Conservation (phyloP, 306 rosid genomes). For the Vigna reflexopilosa region DNA sequence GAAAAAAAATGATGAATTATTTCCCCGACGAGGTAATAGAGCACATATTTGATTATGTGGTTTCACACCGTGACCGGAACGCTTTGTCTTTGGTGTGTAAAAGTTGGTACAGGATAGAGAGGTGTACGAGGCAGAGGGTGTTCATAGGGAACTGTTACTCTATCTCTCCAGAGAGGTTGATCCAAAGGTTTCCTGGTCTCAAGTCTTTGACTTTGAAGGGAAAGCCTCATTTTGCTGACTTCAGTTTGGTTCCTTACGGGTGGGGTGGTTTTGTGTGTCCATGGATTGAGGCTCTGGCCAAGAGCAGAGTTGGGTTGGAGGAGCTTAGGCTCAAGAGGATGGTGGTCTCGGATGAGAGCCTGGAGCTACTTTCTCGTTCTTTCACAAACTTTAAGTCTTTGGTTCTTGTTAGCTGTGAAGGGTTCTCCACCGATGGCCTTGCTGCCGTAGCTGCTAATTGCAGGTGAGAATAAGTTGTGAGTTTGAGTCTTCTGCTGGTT, state of each 20-base stretch:
- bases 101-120: slow-evolving; percentile 83
- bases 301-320: slow-evolving; percentile 60
- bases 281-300: slow-evolving; percentile 83
- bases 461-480: slow-evolving; percentile 55
- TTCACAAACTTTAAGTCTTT: slow-evolving; percentile 80
- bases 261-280: slow-evolving; percentile 87
- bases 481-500: background rate
- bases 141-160: slow-evolving; percentile 93
- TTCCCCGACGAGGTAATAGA: slow-evolving; percentile 96
- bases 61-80: slow-evolving; percentile 82
- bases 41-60: slow-evolving; percentile 76
- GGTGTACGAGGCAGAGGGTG: slow-evolving; percentile 69
- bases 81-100: slow-evolving; percentile 86
- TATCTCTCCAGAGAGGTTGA: slow-evolving; percentile 74
- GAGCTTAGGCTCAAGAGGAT: slow-evolving; percentile 92
- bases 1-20: slow-evolving; percentile 64
- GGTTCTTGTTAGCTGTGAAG: slow-evolving; percentile 90
- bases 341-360: slow-evolving; percentile 86
- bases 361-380: slow-evolving; percentile 81
- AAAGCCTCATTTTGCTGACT: slow-evolving; percentile 97
- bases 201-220: slow-evolving; percentile 85
- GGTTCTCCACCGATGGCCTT: slow-evolving; percentile 90
- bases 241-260: slow-evolving; percentile 83
- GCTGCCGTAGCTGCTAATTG: slow-evolving; percentile 92
- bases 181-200: slow-evolving; percentile 70